Evolutionary conservation across 1,139 yeast genomes (phyloP).

Genomic region (Pichia sp.): DNA sequence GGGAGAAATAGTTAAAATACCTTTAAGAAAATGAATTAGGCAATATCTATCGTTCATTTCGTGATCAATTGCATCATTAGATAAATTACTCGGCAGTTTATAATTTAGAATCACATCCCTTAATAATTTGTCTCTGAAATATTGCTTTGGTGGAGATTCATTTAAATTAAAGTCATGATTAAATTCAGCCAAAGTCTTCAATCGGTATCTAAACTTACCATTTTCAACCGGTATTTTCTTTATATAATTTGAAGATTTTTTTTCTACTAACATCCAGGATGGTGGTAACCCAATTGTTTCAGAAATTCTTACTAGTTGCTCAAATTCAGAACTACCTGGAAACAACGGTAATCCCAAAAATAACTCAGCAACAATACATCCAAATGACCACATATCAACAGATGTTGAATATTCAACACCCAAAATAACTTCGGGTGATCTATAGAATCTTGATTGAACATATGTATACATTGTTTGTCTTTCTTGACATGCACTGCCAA

Average conservation of each 20-base stretch:
- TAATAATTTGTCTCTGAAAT: conserved; percentile 68
- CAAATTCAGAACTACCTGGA: conserved; percentile 93
- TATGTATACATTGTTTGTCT: conserved; percentile 86
- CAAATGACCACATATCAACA: conserved; percentile 97
- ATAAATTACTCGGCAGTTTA: conserved; percentile 66
- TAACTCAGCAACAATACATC: conserved; percentile 92
- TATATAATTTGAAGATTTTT: conserved; percentile 69
- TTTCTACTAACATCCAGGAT: conserved; percentile 93
- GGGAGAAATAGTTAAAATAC: conserved; percentile 79
- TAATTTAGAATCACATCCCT: conserved; percentile 74
- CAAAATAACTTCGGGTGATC: conserved; percentile 91
- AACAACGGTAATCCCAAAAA: conserved; percentile 90
- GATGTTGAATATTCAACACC: conserved; percentile 90
- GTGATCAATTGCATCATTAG: conserved; percentile 46
- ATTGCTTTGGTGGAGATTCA: conserved; percentile 80
- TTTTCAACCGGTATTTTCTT: conserved; percentile 32
- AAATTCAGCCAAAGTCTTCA: conserved; percentile 56
- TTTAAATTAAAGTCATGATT: conserved; percentile 46
- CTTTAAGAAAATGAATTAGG: conserved; percentile 70
- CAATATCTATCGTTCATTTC: conserved; percentile 70
- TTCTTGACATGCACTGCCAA: conserved; percentile 94
- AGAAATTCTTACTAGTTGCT: conserved; percentile 76
- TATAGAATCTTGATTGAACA: conserved; percentile 89
- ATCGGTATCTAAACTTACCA: conserved; percentile 33
- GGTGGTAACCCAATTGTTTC: conserved; percentile 87